Base-by-base conservation (phyloP, 148 eudicot species). In the Rhododendron mucronatum region DNA sequence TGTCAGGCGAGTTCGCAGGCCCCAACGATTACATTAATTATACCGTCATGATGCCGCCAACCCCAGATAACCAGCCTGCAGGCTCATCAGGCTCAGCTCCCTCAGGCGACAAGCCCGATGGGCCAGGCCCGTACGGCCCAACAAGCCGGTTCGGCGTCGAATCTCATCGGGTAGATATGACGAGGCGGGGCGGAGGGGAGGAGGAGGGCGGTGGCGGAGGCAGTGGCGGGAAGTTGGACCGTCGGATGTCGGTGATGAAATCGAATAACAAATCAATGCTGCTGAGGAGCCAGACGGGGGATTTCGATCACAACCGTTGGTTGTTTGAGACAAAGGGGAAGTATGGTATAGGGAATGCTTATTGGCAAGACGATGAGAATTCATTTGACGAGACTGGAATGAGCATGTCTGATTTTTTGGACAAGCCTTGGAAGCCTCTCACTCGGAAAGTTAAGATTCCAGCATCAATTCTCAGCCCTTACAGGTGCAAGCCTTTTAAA, bases 381-480 rank as follows among this genome's bases (percentile, higher is more conserved):
- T 63, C 75, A 28, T 92, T 88, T 79, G 93, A 94, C 4, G 93
- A 87, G 6, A 89, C 85, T 28, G 95, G 94, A 26, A 92, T 94
- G 96, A 89, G 88, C 79, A 91, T 91, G 90, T 87, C 91, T n/a
- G 97, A 95, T 89, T 95, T 96, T 48, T 85, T 92, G 93, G 98
- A 94, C 87, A 96, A 95, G 85, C 98, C 98, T 9, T 96, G 99
- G 99, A 96, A 96, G 88, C 99, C 99, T 28, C 95, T 96, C 76
- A 96, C 98, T 7, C 87, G 99, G 12, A 96, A 96, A 85, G 83
- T 93, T 50, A 84, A 82, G 33, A 84, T 95, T 88, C 93, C 97
- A 0, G 83, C 93, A 15, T 92, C 80, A 35, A 55, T 96, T 65
- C 88, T 96, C 83, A 96, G 99, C 89, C 99, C 99, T 88, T 96